A percentile compares a stretch with the other conserved stretches of the same genome.
Conservation (phyloP, 805 yeast species). For the Ascoidea tarda region DNA sequence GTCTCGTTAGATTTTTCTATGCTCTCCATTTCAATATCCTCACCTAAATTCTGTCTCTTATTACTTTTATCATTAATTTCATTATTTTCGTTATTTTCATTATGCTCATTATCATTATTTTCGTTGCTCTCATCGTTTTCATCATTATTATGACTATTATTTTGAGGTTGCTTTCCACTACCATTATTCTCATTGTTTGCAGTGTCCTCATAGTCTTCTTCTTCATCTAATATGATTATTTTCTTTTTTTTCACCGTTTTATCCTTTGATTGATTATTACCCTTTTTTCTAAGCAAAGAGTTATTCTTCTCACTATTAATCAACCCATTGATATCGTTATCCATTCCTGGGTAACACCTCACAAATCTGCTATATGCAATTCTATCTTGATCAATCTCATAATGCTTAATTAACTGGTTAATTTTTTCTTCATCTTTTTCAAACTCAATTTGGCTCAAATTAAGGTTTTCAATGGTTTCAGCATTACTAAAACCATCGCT, state of each 20-base stretch:
- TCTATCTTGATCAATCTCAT: neutral
- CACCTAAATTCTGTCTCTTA: too few species aligned
- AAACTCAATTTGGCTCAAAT: neutral
- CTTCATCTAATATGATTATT: neutral
- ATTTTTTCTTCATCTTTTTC: neutral
- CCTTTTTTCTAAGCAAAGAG: neutral
- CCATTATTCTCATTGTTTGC: neutral
- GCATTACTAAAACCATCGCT: neutral
- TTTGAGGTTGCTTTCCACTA: neutral
- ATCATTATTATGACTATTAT: constrained; percentile 12
- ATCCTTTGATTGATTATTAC: neutral
- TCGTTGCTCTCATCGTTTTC: constrained; percentile 21
- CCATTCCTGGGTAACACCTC: neutral
- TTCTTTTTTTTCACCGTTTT: neutral
- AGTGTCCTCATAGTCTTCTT: neutral
- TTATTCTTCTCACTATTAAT: neutral
- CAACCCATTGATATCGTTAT: neutral
- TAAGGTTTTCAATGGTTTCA: neutral
- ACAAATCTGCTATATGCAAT: neutral
- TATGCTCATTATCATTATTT: constrained; percentile 14
- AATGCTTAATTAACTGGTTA: neutral
- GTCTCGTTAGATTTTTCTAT: too few species aligned
- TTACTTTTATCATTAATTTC: constrained; percentile 3
- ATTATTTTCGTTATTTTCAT: constrained; percentile 18
- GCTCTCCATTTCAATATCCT: too few species aligned